A percentile compares a stretch with the other conserved stretches of the same genome.
phyloP scores from a whole-genome alignment of 495 filamentous ascomycete species.

The Lichina pygmaea region DNA sequence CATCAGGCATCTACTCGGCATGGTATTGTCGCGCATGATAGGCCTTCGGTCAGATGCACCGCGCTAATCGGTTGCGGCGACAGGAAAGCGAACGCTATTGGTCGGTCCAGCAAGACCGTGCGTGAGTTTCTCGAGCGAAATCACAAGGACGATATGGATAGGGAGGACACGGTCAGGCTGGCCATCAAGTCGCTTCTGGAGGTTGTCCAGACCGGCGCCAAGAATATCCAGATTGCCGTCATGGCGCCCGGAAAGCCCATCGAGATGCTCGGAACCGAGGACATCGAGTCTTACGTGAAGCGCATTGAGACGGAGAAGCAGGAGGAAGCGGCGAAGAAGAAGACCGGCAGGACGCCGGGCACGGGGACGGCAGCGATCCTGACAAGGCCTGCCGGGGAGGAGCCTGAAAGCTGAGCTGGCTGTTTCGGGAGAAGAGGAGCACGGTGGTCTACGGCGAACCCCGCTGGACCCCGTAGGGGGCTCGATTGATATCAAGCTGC shows the following conservation, averaged over 20 bases:
- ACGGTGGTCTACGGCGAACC: too few species aligned
- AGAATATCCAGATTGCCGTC: constrained; percentile 98
- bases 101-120: constrained; percentile 92
- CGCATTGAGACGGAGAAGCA: constrained; percentile 97
- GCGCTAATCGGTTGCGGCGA: neutral
- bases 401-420: constrained; percentile 1
- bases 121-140: constrained; percentile 95
- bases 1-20: constrained; percentile 91
- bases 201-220: constrained; percentile 94
- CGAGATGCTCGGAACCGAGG: constrained; percentile 86
- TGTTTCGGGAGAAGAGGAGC: too few species aligned
- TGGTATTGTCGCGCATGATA: constrained; percentile 31
- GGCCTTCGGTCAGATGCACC: neutral
- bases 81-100: constrained; percentile 99
- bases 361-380: constrained; percentile 55
- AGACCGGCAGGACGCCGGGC: constrained; percentile 51
- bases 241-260: constrained; percentile 84
- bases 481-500: too few species aligned
- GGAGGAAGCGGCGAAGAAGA: constrained; percentile 92
- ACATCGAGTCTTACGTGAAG: constrained; percentile 91
- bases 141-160: constrained; percentile 90
- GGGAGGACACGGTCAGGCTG: constrained; percentile 86
- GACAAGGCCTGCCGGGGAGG: constrained; percentile 28
- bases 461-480: too few species aligned
- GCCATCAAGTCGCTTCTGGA: constrained; percentile 94